Base-by-base conservation (phyloP, 2,329 filamentous ascomycete species). In the Aspergillus sp. region DNA sequence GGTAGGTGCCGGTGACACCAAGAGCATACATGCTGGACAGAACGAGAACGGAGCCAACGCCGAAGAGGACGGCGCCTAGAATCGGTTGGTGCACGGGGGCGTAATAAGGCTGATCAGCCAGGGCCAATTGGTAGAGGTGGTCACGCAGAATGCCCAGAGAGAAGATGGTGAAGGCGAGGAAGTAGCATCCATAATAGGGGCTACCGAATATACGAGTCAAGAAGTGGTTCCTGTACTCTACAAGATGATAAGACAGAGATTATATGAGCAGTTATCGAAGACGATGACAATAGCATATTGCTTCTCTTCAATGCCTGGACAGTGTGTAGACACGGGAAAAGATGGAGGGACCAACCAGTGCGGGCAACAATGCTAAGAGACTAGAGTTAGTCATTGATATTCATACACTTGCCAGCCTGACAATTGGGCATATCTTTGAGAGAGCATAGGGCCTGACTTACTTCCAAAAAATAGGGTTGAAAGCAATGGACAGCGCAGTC, bases 391-490 rank as follows among this genome's bases (percentile, higher is more conserved):
- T 45, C 41, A 43, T 51, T 47, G 17, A 12, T 17, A 33, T 39
- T 17, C 37, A 39, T 12, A 12, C 15, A 22, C 4, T 22, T 39
- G 17, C 37, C 17, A 23, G 22, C 19, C 12, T 41, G 17, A 48
- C 17, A 45, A 37, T 41, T 15, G 19, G 44, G 35, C 43, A 10
- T 3, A n/a, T 38, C 32, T 35, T 39, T 35, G 41, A 54, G 51
- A 44, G 32, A 41, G 52, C 37, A 7, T 38, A 37, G 46, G 17
- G n/a, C n/a, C 17, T 6, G 5, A 79, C 88, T 77, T 79, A 95
- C 90, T 98, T 98, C 93, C 93, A 98, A 72, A 96, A 97, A n/a
- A 93, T 85, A 19, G 93, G 93, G 72, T 98, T 98, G 73, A 98
- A 97, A 43, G 85, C 79, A 71, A 98, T 95, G 46, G 87, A 81